phyloP scores from a whole-genome alignment of 352 stramenopile species.

The Phytophthora chlamydospora region DNA sequence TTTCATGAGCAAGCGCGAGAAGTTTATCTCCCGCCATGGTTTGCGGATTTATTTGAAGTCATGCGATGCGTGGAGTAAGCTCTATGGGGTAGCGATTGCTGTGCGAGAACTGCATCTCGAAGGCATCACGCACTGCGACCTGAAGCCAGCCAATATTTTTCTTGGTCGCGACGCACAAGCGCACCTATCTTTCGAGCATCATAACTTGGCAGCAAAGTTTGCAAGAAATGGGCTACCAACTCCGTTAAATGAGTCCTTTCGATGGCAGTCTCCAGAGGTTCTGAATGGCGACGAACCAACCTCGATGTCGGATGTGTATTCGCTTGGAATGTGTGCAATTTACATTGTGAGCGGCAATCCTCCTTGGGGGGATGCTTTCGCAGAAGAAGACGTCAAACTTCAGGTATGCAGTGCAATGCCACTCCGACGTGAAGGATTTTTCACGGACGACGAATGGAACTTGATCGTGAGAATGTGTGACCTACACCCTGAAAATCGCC shows the following conservation, averaged over 20 bases:
- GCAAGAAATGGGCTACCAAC: no score
- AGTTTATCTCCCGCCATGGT: no score
- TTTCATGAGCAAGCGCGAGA: no score
- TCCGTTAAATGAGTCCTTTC: not conserved
- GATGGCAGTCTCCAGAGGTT: slow-evolving; percentile 9
- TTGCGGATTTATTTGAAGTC: no score
- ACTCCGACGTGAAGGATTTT: not conserved
- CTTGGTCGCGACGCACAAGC: no score
- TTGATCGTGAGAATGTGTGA: slow-evolving; percentile 7
- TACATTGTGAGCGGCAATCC: not conserved
- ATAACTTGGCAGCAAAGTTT: no score
- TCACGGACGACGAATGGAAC: slow-evolving; percentile 3
- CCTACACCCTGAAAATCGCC: not conserved
- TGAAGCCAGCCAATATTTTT: no score
- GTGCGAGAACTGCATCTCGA: no score
- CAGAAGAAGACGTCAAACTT: not conserved
- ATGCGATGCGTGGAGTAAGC: no score
- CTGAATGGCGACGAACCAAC: not conserved
- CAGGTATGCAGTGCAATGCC: not conserved
- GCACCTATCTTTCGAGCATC: no score
- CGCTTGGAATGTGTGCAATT: slow-evolving; percentile 12
- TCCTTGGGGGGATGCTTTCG: not conserved
- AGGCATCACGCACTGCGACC: no score
- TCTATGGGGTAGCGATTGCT: no score
- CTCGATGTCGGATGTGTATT: slow-evolving; percentile 7